Evolutionary conservation across 1,139 yeast genomes (phyloP).

Genomic region (Nadsonia starkeyi-henricii): DNA sequence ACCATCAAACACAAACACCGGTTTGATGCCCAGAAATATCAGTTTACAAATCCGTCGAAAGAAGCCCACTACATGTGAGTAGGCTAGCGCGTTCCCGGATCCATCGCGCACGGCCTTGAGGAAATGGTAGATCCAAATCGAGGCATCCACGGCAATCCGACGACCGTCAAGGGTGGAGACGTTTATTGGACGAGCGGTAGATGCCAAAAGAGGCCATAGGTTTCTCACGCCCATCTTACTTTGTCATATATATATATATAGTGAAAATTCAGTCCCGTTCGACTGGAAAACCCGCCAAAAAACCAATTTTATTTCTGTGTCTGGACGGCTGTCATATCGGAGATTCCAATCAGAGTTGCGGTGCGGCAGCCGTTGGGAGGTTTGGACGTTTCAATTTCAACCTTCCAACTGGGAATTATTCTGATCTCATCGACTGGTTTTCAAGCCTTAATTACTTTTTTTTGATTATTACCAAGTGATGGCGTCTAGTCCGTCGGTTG

Average conservation of each 20-base stretch:
- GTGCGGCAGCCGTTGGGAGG: background rate
- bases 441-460: too few relatives aligned
- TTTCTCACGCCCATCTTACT: conserved; percentile 98
- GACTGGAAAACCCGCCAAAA: too few relatives aligned
- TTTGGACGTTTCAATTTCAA: background rate
- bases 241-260: too few relatives aligned
- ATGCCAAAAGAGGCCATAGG: conserved; percentile 84
- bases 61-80: conserved; percentile 86
- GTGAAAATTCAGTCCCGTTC: too few relatives aligned
- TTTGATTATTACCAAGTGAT: too few relatives aligned
- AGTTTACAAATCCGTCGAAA: conserved; percentile 87
- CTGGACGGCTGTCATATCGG: background rate
- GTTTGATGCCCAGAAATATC: conserved; percentile 74
- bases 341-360: background rate
- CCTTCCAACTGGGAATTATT: background rate
- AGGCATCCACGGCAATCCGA: conserved; percentile 87
- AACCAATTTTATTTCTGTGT: background rate
- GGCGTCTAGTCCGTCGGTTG: conserved; percentile 20
- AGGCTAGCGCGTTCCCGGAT: conserved; percentile 64
- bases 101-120: conserved; percentile 84
- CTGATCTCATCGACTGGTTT: too few relatives aligned
- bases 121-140: conserved; percentile 97
- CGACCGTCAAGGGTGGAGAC: conserved; percentile 68
- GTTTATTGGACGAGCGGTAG: conserved; percentile 81
- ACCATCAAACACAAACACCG: conserved; percentile 95